These are phyloP conservation scores for Aspergillus mulundensis DNA, from an alignment of 495 filamentous ascomycete genomes.

Conservation along the genomic window DNA sequence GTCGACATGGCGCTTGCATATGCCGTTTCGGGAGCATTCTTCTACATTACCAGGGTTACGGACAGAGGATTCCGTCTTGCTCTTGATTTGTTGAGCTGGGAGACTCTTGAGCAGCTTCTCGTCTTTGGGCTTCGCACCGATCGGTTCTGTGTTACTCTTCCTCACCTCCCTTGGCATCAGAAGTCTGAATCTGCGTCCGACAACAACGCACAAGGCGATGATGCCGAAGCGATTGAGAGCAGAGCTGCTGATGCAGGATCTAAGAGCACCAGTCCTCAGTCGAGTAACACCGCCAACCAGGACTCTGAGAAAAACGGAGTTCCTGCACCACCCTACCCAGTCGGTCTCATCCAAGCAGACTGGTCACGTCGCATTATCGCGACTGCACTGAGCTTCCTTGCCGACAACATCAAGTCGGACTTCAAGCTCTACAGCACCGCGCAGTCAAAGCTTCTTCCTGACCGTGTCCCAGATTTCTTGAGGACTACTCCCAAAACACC, in stretches of 20 bases:
- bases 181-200: not conserved
- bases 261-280: not conserved
- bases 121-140: constrained; percentile 21
- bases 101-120: constrained; percentile 27
- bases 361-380: constrained; percentile 18
- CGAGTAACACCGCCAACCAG: not conserved
- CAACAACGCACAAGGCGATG: not conserved
- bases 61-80: constrained; percentile 27
- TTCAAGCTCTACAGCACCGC: constrained; percentile 23
- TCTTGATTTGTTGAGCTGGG: constrained; percentile 22
- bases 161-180: not conserved
- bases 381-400: constrained; percentile 21
- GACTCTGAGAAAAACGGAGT: not conserved
- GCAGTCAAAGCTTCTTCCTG: constrained; percentile 15
- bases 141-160: constrained; percentile 17
- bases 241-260: not conserved
- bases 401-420: constrained; percentile 10
- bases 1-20: constrained; percentile 31
- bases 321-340: not conserved
- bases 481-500: constrained; percentile 3
- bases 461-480: constrained; percentile 26
- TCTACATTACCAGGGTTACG: constrained; percentile 18
- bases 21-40: constrained; percentile 27
- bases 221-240: not conserved
- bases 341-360: constrained; percentile 11